Base-by-base conservation (phyloP, 345 rosid genomes). In the Camelina neglecta region DNA sequence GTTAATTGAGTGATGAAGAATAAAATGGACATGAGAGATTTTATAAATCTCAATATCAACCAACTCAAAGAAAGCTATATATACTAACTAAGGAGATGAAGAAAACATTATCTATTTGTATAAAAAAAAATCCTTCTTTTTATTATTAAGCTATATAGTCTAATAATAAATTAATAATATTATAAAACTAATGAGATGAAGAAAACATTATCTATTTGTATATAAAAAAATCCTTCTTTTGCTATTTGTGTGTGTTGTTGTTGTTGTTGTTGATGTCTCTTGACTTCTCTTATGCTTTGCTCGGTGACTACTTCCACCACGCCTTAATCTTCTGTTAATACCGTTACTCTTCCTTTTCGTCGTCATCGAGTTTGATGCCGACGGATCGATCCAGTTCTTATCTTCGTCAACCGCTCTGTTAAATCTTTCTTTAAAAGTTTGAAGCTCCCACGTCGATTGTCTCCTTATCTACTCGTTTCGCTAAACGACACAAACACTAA, bases 361-460 rank as follows among this genome's bases (percentile, higher is more conserved):
- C 44, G 48, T 57, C 44, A 2, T 65, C 3, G 62, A 48, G 66
- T 68, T 79, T 11, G 71, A 73, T 41, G 35, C 23, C 62, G 80
- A 90, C 7, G 96, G 96, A 72, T 93, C 98, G 2, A 80, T 82
- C 97, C 98, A 96, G 11, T 55, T 42, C 78, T 81, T 83, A 81
- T 93, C 99, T 47, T 82, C 84, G 56, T 84, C 83, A 0, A 91
- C 84, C 1, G 98, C 94, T 73, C 18, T 54, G 55, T 87, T 86
- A 98, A 98, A 93, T 7, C 98, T 80, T 49, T 89, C 76, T 85
- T 86, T 86, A 24, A 93, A 91, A 2, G 75, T 81, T 67, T 85
- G 74, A 66, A 88, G 93, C 75, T 96, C 99, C 97, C 88, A 83
- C 3, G 93, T 89, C 4, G 98, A 96, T 49, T 96, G 98, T 74